Evolutionary conservation across 495 filamentous ascomycete species (phyloP), one percentile per base, ranked within the genome.

Genomic region (Tuber indicum): DNA sequence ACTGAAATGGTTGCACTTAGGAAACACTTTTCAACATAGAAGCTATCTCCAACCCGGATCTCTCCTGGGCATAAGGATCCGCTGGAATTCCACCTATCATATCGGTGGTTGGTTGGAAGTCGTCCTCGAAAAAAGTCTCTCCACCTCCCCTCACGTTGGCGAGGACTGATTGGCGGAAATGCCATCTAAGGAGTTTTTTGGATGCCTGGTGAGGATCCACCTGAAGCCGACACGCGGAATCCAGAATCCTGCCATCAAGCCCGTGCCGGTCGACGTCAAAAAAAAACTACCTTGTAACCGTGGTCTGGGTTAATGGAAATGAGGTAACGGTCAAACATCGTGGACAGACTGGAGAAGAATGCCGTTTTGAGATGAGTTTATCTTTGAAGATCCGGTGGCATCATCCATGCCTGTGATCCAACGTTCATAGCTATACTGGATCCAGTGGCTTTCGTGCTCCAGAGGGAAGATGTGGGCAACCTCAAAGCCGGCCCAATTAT

Each of bases 161-260:
- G 43, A 84, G 77, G 21, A 84, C 81, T 26, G 77, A 76, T 70
- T 84, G 81, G 17, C 81, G 36, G 82, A 14, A 84, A 47, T 84
- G 75, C 83, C 79, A 84, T 7, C 81, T 44, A 0, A 84, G 73
- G 36, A 83, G 80, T 71, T 83, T 3, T 52, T 82, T 76, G 2
- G 76, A 77, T 32, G 82, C 58, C 45, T 74, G 72, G 71, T 83
- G 79, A 6, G 75, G 74, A 79, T 83, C 71, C 69, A 70, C 70
- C 4, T 75, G 82, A 77, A 82, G 39, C 44, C 79, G 81, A 77
- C 81, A 83, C 14, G 74, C 75, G 10, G 75, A 74, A 77, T 83
- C 78, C 26, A 80, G 75, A 44, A 77, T 71, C 74, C 75, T 72
- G 26, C 83, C 76, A 74, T 81, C 77, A 41, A 78, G 32, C 32